A percentile compares a stretch with the other conserved stretches of the same genome.
These are phyloP conservation scores for Starmera pachycereana DNA, from an alignment of 805 yeast species.

Conservation along the genomic window DNA sequence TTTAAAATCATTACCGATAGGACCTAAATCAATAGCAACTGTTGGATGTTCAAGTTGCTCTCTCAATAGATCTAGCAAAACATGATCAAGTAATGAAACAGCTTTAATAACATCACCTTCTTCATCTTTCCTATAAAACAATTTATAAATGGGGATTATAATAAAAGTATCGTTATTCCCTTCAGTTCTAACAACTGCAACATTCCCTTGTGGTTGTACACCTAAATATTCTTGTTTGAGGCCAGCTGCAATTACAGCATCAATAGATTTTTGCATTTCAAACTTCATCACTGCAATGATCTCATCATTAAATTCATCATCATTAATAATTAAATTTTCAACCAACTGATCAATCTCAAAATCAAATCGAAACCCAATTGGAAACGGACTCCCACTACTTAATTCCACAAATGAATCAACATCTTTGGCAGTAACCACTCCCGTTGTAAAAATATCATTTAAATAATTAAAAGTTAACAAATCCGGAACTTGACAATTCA, in stretches of 20 bases:
- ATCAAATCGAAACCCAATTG: constrained; percentile 32
- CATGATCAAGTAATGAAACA: too few species aligned
- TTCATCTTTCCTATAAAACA: too few species aligned
- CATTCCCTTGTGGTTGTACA: constrained; percentile 36
- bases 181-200: constrained; percentile 36
- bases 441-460: constrained; percentile 35
- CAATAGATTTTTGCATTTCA: constrained; percentile 28
- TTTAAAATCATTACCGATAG: constrained; percentile 41
- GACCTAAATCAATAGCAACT: constrained; percentile 37
- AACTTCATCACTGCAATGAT: constrained; percentile 21
- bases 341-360: constrained; percentile 1
- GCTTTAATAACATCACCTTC: too few species aligned
- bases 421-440: constrained; percentile 31
- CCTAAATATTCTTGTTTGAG: constrained; percentile 38
- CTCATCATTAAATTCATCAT: too few species aligned
- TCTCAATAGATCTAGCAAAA: too few species aligned
- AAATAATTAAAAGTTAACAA: constrained; percentile 42
- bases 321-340: too few species aligned
- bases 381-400: constrained; percentile 39
- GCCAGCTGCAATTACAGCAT: constrained; percentile 34
- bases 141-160: constrained; percentile 17
- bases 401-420: constrained; percentile 41
- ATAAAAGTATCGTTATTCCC: constrained; percentile 43
- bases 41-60: constrained; percentile 21
- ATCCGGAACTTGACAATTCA: constrained; percentile 36